Percentiles rank a stretch among this genome's conserved stretches.
Conservation (phyloP, 345 rosid species). For the Geranium brycei region DNA sequence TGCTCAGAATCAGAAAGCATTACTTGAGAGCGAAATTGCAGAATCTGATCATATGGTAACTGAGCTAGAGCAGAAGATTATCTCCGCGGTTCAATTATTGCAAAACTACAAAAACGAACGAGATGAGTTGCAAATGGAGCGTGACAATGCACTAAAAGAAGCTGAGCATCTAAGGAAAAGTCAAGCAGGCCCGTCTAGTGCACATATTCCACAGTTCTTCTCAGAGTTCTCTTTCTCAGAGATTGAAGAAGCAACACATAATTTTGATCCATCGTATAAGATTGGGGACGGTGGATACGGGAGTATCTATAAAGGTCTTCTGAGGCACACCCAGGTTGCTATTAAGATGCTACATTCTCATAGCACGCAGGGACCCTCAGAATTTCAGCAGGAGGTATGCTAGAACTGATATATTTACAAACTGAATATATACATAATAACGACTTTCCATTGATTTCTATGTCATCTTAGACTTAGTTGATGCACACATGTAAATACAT, state of each 20-base stretch:
- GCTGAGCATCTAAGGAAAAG: slow-evolving; percentile 21
- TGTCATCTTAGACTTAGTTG: not conserved
- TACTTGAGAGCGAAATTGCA: slow-evolving; percentile 5
- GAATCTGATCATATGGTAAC: slow-evolving; percentile 1
- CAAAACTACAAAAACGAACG: slow-evolving; percentile 14
- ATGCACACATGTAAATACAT: too few species aligned
- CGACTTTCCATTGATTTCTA: not conserved
- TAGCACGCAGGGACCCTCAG: slow-evolving; percentile 74
- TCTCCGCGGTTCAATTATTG: slow-evolving; percentile 12
- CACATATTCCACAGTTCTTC: slow-evolving; percentile 10
- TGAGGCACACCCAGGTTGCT: slow-evolving; percentile 25
- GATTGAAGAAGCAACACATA: slow-evolving; percentile 24
- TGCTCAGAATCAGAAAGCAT: not conserved
- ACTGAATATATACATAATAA: not conserved
- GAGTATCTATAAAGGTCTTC: slow-evolving; percentile 22
- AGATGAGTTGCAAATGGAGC: slow-evolving; percentile 22
- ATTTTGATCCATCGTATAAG: slow-evolving; percentile 16
- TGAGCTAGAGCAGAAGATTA: slow-evolving; percentile 10
- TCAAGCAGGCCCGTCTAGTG: slow-evolving; percentile 14
- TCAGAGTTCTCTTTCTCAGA: slow-evolving; percentile 18
- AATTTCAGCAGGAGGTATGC: slow-evolving; percentile 80
- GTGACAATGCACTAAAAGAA: slow-evolving; percentile 17
- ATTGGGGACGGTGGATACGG: slow-evolving; percentile 25
- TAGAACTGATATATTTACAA: not conserved
- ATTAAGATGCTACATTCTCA: slow-evolving; percentile 39